These are phyloP conservation scores for Botrytis byssoidea DNA, from an alignment of 2,329 filamentous ascomycete genomes.

Conservation along the genomic window DNA sequence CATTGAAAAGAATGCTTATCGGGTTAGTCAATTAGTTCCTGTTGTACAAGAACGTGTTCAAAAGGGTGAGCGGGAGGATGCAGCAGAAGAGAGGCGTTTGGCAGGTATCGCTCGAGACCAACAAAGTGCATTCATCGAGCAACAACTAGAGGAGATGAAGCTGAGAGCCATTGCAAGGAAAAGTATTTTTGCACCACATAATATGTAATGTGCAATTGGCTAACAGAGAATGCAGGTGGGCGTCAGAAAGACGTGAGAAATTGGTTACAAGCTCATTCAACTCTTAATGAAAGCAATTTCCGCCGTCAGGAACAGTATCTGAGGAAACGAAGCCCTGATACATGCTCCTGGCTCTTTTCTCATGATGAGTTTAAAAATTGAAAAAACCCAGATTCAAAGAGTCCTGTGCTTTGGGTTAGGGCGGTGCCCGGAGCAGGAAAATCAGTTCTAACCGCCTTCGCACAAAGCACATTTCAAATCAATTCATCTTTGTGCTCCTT, in stretches of 20 bases:
- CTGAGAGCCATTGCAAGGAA: constrained; percentile 5
- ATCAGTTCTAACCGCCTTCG: background rate
- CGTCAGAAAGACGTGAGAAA: constrained; percentile 14
- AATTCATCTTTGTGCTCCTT: background rate
- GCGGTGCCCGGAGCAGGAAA: constrained; percentile 6
- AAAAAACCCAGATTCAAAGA: background rate
- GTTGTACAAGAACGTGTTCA: constrained; percentile 15
- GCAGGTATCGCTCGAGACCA: constrained; percentile 11
- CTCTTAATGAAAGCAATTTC: constrained; percentile 1
- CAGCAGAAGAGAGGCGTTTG: constrained; percentile 5
- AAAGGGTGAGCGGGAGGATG: constrained; percentile 10
- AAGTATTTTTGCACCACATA: background rate
- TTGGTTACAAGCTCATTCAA: constrained; percentile 8
- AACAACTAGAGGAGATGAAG: constrained; percentile 11
- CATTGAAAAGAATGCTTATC: constrained; percentile 8
- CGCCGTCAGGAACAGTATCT: background rate
- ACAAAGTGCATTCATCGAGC: constrained; percentile 8
- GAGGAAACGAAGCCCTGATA: constrained; percentile 4
- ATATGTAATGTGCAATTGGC: background rate
- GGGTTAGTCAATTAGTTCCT: constrained; percentile 9
- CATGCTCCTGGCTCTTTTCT: constrained; percentile 10
- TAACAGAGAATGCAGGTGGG: background rate
- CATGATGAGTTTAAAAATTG: background rate
- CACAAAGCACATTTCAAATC: background rate
- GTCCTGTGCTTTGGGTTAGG: constrained; percentile 5